Evolutionary conservation across 177 flowering plant species (phyloP), one percentile per base, ranked within the genome.

Genomic region (Tripterygium wilfordii): DNA sequence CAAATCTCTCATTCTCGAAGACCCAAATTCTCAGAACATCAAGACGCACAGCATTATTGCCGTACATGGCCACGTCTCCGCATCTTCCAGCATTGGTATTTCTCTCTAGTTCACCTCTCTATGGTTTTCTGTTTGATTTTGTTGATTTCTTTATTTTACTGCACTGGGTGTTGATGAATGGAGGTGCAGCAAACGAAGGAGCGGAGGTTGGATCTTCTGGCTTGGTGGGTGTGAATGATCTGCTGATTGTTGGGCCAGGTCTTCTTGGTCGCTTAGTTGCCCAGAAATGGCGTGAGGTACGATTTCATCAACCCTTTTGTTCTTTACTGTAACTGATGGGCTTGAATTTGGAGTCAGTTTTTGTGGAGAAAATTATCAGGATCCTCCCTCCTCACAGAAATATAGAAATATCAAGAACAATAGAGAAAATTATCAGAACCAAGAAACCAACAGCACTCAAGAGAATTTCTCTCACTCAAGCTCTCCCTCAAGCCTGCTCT

Each of bases 161-260:
- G 28, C 19, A 10, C 62, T 43, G 33, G 29, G 27, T 21, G 56
- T 36, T 41, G 57, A 49, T n/a, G n/a, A n/a, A n/a, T 41, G 57
- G 47, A 74, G 84, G 71, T 42, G 67, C 67, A 16, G 20, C 63
- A 8, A 23, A 38, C 21, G 73, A 67, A 48, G 70, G 49, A 45
- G 1, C 27, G 49, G 55, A 51, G 54, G 51, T 42, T 35, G 63
- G 72, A 9, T 66, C 78, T 22, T 39, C 75, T 28, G 65, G 66
- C 9, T 42, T 43, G 37, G 59, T 81, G 7, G 95, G 91, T 32
- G 74, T 66, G 48, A 53, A 70, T 51, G 98, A 91, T 71, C 49
- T 91, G 57, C 72, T 91, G 41, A 81, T 91, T 48, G 88, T 92
- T 8, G 98, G 98, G 2, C 98, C 98, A 0, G 98, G 98, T 31